Evolutionary conservation across 257 asterid genomes (phyloP).

Genomic region (Prunella vulgaris): DNA sequence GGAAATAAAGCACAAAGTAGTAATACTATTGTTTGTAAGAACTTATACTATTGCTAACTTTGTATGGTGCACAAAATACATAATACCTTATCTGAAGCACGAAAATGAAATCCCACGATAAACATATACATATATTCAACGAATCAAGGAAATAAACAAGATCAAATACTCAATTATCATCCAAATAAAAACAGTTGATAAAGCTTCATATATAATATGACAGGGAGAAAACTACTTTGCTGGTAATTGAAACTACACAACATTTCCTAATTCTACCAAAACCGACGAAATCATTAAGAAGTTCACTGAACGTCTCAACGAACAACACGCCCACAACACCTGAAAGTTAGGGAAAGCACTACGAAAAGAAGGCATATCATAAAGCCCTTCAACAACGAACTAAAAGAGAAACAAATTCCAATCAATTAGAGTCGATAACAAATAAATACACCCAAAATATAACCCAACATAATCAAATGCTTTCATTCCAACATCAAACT

Average conservation of each 20-base stretch:
- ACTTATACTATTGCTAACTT: too few species aligned
- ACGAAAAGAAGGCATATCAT: neutral
- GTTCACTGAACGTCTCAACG: neutral
- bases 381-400: neutral
- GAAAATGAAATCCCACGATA: neutral
- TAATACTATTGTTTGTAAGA: too few species aligned
- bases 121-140: neutral
- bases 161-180: neutral
- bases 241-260: neutral
- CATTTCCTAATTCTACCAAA: neutral
- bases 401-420: neutral
- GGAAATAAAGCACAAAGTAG: too few species aligned
- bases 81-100: too few species aligned
- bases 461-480: neutral
- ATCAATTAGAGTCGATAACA: neutral
- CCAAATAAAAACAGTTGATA: neutral
- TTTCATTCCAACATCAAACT: neutral
- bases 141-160: too few species aligned
- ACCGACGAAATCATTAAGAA: neutral
- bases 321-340: neutral
- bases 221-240: neutral
- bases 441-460: neutral
- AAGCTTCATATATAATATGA: neutral
- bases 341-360: neutral
- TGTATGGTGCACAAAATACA: too few species aligned